Percentiles rank a stretch among this genome's conserved stretches.
Evolutionary conservation across 192 early-diverging fungal species (phyloP).

Genomic region (Spizellomyces punctatus): DNA sequence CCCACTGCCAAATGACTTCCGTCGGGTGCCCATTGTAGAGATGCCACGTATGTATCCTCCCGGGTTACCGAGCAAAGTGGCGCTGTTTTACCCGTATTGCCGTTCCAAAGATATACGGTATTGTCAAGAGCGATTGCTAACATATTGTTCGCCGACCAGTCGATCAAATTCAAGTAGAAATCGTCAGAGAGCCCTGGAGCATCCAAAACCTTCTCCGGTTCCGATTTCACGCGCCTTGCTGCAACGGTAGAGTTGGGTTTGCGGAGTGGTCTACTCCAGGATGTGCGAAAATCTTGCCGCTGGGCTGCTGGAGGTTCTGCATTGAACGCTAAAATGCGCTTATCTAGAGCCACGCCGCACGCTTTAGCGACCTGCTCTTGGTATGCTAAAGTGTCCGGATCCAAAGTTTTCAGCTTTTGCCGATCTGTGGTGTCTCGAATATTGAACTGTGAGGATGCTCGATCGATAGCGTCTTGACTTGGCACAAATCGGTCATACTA

Average conservation of each 20-base stretch:
- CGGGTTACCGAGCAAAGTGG: constrained; percentile 42
- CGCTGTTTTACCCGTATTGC: constrained; percentile 47
- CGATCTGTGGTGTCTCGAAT: constrained; percentile 29
- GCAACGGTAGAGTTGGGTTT: constrained; percentile 26
- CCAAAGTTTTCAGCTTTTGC: constrained; percentile 26
- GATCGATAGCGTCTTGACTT: constrained; percentile 69
- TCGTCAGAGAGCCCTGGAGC: constrained; percentile 76
- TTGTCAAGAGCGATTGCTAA: constrained; percentile 55
- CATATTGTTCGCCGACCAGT: constrained; percentile 53
- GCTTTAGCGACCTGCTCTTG: constrained; percentile 81
- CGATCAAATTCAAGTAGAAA: constrained; percentile 52
- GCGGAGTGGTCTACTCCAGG: constrained; percentile 57
- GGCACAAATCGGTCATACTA: constrained; percentile 90
- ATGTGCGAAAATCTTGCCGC: constrained; percentile 51
- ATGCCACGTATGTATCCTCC: constrained; percentile 40
- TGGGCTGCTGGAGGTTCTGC: constrained; percentile 70
- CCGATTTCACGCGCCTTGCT: constrained; percentile 71
- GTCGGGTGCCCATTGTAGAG: constrained; percentile 48
- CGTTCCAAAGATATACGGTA: constrained; percentile 60
- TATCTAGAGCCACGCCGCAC: constrained; percentile 75
- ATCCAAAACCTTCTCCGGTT: constrained; percentile 85
- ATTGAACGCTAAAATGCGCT: constrained; percentile 81
- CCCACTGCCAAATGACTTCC: constrained; percentile 65
- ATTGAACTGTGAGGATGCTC: constrained; percentile 74
- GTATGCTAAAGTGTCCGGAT: constrained; percentile 58